Conservation (phyloP, 139 green algal genomes). For the Choricystis sp. region DNA sequence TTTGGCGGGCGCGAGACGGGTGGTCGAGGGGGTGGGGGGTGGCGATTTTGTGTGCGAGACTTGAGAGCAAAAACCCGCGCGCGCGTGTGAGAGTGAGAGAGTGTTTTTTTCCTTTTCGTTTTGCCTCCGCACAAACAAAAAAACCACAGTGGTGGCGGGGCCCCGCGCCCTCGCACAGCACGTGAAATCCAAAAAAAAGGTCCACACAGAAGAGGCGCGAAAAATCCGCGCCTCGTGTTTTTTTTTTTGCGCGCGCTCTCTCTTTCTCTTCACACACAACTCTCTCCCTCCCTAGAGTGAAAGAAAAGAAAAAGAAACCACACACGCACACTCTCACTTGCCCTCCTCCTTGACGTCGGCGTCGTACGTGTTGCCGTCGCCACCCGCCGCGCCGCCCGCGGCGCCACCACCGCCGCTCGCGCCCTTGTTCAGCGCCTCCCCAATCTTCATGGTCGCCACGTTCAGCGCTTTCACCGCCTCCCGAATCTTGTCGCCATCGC, state of each 20-base stretch:
- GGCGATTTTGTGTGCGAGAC: not conserved
- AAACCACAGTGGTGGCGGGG: too few species aligned
- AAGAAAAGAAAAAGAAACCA: too few species aligned
- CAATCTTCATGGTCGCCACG: slow-evolving; percentile 92
- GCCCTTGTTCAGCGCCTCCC: slow-evolving; percentile 51
- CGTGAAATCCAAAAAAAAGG: too few species aligned
- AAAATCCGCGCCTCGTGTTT: not conserved
- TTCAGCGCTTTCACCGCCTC: slow-evolving; percentile 63
- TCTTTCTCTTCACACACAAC: not conserved
- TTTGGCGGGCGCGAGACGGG: not conserved
- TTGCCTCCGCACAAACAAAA: not conserved
- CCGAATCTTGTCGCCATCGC: slow-evolving; percentile 21
- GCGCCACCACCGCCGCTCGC: slow-evolving; percentile 1
- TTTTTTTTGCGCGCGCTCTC: not conserved
- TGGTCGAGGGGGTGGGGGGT: too few species aligned
- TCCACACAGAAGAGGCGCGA: not conserved
- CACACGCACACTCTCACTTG: not conserved
- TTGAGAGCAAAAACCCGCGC: not conserved
- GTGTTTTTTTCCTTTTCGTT: not conserved
- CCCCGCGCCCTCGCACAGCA: too few species aligned
- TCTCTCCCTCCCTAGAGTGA: not conserved
- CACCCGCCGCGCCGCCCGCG: slow-evolving; percentile 1
- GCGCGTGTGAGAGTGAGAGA: not conserved
- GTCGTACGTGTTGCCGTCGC: slow-evolving; percentile 17
- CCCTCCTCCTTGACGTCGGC: slow-evolving; percentile 16